Percentiles rank a stretch among this genome's conserved stretches.
Evolutionary conservation across 1,284 basidiomycete genomes (phyloP).

Genomic region (Rhodotorula sp.): DNA sequence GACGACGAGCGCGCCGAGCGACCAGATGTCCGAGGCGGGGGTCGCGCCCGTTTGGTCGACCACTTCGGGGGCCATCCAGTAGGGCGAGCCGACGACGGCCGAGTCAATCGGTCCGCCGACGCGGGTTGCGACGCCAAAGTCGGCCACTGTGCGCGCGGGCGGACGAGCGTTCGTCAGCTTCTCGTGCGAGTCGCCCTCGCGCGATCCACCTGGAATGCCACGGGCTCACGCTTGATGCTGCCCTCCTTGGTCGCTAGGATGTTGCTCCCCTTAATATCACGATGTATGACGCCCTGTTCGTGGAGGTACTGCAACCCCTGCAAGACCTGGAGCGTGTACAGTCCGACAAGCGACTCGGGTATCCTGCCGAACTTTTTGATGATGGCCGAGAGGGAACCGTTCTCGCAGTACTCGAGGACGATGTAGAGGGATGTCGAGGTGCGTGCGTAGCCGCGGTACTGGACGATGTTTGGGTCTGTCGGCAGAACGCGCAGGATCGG

Average conservation of each 20-base stretch:
- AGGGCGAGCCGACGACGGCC: conserved; percentile 92
- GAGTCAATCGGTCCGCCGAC: conserved; percentile 69
- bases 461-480: conserved; percentile 85
- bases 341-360: conserved; percentile 90
- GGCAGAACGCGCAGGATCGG: no score
- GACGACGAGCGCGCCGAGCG: conserved; percentile 91
- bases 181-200: conserved; percentile 46
- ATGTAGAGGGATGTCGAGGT: conserved; percentile 92
- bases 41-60: conserved; percentile 96
- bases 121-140: conserved; percentile 46
- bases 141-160: conserved; percentile 39
- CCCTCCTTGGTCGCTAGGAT: conserved; percentile 98
- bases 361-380: conserved; percentile 97
- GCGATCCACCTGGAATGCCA: no score
- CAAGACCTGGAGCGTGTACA: conserved; percentile 88
- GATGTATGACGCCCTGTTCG: conserved; percentile 95
- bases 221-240: conserved; percentile 70
- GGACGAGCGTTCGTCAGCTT: conserved; percentile 6
- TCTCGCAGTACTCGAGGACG: conserved; percentile 98
- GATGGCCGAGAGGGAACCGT: conserved; percentile 91
- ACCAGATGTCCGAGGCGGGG: conserved; percentile 96
- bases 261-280: conserved; percentile 98
- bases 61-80: conserved; percentile 99
- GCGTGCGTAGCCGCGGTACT: conserved; percentile 97
- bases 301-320: conserved; percentile 92